Evolutionary conservation across 1,284 basidiomycete genomes (phyloP).

Genomic region (Thelephora terrestris): DNA sequence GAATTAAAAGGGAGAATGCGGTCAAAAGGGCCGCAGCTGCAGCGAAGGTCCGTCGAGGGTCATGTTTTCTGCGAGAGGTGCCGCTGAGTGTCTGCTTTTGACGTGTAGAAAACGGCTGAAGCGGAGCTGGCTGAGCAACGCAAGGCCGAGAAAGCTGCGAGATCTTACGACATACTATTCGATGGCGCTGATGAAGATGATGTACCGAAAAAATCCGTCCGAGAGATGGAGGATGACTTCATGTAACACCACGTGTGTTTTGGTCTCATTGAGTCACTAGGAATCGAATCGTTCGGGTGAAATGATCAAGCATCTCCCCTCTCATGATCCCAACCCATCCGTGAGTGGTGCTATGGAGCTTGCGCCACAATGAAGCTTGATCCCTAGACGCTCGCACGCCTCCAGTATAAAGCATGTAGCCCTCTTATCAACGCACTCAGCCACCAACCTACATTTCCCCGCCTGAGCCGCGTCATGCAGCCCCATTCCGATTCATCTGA

Average conservation of each 20-base stretch:
- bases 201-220: conserved; percentile 42
- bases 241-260: conserved; percentile 18
- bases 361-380: no score
- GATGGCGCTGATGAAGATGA: conserved; percentile 34
- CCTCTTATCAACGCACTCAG: no score
- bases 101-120: conserved; percentile 58
- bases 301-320: no score
- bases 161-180: conserved; percentile 68
- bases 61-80: neutral
- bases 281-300: no score
- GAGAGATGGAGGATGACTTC: conserved; percentile 51
- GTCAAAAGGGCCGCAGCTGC: conserved; percentile 56
- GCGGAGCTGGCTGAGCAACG: conserved; percentile 52
- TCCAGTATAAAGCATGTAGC: no score
- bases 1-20: conserved; percentile 69
- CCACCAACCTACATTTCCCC: no score
- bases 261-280: no score
- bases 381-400: no score
- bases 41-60: conserved; percentile 37
- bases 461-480: no score
- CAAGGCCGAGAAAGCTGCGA: conserved; percentile 68
- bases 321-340: no score
- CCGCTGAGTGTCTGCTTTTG: neutral
- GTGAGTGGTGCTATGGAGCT: no score
- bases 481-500: no score